Percentiles rank a stretch among this genome's conserved stretches.
Evolutionary conservation across 2,329 filamentous ascomycete species (phyloP).

Genomic region (Arthrobotrys sphaeroides): DNA sequence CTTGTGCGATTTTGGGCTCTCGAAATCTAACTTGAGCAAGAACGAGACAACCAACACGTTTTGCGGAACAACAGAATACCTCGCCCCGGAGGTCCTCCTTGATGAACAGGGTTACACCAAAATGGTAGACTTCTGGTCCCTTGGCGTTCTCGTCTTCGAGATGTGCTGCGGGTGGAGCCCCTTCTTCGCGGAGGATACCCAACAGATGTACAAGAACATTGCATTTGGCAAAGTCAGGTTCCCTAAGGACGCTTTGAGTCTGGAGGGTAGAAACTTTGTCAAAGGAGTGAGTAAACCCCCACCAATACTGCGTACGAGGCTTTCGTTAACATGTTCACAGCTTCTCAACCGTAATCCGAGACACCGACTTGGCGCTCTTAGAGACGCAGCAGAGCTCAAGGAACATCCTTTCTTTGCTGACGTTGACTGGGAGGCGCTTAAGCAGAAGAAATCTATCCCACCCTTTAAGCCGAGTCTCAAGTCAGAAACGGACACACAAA

Average conservation of each 20-base stretch:
- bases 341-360: slow-evolving; percentile 96
- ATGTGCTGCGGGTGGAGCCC: slow-evolving; percentile 99
- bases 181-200: slow-evolving; percentile 98
- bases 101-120: slow-evolving; percentile 98
- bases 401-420: slow-evolving; percentile 93
- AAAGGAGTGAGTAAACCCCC: slow-evolving; percentile 71
- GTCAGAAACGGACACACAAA: slow-evolving; percentile 93
- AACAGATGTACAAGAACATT: slow-evolving; percentile 99
- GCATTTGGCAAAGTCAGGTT: slow-evolving; percentile 98
- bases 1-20: slow-evolving; percentile 95
- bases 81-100: slow-evolving; percentile 91
- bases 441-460: slow-evolving; percentile 90
- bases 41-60: slow-evolving; percentile 99
- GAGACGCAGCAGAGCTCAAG: slow-evolving; percentile 94
- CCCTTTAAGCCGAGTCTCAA: slow-evolving; percentile 98
- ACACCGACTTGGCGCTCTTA: slow-evolving; percentile 87
- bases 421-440: slow-evolving; percentile 87
- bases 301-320: not conserved
- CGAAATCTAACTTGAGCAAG: slow-evolving; percentile 95
- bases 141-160: slow-evolving; percentile 96
- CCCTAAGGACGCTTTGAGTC: slow-evolving; percentile 89
- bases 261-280: slow-evolving; percentile 96
- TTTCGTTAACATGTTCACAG: slow-evolving; percentile 37
- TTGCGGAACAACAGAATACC: slow-evolving; percentile 96
- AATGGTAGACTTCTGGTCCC: slow-evolving; percentile 99